Evolutionary conservation across 2,329 filamentous ascomycete genomes (phyloP), one percentile per base, ranked within the genome.

Genomic region (Blastomyces gilchristii): DNA sequence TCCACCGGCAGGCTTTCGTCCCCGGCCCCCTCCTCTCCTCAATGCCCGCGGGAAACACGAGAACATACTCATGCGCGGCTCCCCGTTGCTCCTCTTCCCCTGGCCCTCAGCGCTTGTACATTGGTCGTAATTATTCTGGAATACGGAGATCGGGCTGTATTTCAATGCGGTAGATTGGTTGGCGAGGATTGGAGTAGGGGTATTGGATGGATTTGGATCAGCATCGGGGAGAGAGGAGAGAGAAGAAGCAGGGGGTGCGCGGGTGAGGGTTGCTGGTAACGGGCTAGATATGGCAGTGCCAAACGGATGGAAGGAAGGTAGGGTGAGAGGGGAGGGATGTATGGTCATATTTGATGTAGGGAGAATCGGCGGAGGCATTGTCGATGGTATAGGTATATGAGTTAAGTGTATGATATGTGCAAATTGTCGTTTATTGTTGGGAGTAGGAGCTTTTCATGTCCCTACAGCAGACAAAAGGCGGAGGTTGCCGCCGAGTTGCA

Each of bases 91-190:
- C 25, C 37, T 22, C 37, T 22, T 9, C 18, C 60, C 41, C 37
- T 68, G 65, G 0, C 68, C 68, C 65, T 70, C 74, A 25, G 72
- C 68, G 43, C 70, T 71, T 0, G 86, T 82, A 16, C 31, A 54
- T 63, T 84, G 79, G n/a, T 74, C 72, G 74, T 96, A 96, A 65
- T 86, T 81, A 74, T 95, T 85, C 41, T 80, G 78, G 68, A 93
- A 81, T 53, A 83, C 81, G n/a, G 90, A 90, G 65, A 96, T 86
- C 71, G 90, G 83, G 65, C 87, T 83, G 76, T 94, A 95, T 75
- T 96, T 96, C 71, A 93, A 85, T 18, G 94, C 93, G 28, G 87
- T 87, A 70, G 90, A 90, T 79, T 97, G 92, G 79, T 97, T 97
- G 56, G 84, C 84, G 57, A 86, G 84, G 2, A 84, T 81, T 4